Evolutionary conservation across 768 basidiomycete species (phyloP).

Genomic region (Rhizopogon roseolus): DNA sequence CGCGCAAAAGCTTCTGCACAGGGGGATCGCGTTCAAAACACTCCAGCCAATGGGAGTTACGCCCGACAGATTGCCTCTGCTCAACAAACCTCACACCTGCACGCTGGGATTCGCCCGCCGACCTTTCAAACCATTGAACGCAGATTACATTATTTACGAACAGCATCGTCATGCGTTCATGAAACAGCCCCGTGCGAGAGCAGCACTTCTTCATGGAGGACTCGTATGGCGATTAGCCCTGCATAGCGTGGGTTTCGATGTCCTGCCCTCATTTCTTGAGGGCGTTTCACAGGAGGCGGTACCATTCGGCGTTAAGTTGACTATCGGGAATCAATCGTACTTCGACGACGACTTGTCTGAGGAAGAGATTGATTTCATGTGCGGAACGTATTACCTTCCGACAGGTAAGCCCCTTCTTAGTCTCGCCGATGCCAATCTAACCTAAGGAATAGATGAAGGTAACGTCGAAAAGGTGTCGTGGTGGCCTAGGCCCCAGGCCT

Average conservation of each 20-base stretch:
- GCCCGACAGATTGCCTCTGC: background rate
- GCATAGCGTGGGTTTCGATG: background rate
- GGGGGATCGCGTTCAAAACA: background rate
- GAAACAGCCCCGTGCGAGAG: background rate
- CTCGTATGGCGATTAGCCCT: background rate
- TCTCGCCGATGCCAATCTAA: too few relatives aligned
- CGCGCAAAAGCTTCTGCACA: background rate
- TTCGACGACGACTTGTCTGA: background rate
- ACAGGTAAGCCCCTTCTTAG: background rate
- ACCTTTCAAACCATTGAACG: background rate
- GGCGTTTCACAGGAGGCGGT: background rate
- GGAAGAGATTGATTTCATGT: background rate
- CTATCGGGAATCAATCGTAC: background rate
- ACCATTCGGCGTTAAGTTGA: background rate
- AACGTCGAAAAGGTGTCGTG: background rate
- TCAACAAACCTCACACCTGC: background rate
- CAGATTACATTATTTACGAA: background rate
- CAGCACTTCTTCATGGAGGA: background rate
- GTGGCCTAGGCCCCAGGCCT: background rate
- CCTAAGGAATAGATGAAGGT: background rate
- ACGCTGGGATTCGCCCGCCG: background rate
- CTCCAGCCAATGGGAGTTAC: background rate
- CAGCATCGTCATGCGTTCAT: background rate
- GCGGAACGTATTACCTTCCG: background rate
- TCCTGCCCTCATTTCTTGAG: background rate